phyloP scores from a whole-genome alignment of 2,329 filamentous ascomycete species.

The Fulvia fulva region DNA sequence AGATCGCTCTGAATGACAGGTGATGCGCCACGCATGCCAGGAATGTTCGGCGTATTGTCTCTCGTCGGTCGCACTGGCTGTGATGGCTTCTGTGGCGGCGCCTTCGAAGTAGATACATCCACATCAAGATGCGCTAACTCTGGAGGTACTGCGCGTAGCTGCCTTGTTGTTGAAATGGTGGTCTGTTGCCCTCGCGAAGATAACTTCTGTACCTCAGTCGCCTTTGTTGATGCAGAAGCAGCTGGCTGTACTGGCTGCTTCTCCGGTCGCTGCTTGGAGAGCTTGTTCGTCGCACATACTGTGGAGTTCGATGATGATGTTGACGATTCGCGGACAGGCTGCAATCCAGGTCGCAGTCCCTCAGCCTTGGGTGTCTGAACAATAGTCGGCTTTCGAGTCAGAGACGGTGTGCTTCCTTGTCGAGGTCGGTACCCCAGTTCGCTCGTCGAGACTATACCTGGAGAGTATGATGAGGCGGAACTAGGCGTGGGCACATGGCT shows the following conservation, averaged over 20 bases:
- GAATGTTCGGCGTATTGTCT: conserved; percentile 44
- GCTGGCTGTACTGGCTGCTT: not conserved
- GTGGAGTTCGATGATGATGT: conserved; percentile 62
- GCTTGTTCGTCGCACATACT: conserved; percentile 29
- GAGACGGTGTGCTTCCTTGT: conserved; percentile 50
- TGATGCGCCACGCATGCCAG: conserved; percentile 44
- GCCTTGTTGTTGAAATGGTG: conserved; percentile 5
- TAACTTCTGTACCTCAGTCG: not conserved
- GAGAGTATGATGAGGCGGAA: conserved; percentile 72
- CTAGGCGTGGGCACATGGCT: conserved; percentile 76
- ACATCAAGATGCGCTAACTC: conserved; percentile 53
- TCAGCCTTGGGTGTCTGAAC: conserved; percentile 50
- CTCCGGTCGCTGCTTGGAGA: not conserved
- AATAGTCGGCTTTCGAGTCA: conserved; percentile 52
- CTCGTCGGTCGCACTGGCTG: conserved; percentile 42
- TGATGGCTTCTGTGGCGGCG: conserved; percentile 40
- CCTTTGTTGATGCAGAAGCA: not conserved
- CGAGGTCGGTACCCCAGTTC: conserved; percentile 46
- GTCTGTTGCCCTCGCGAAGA: not conserved
- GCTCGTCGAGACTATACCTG: conserved; percentile 51
- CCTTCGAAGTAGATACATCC: conserved; percentile 54
- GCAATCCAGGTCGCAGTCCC: conserved; percentile 52
- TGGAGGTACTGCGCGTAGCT: conserved; percentile 28
- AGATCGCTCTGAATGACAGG: conserved; percentile 57
- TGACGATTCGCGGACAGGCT: conserved; percentile 64